These are phyloP conservation scores for Echeveria elegans DNA, from an alignment of 164 flowering plant species.

Conservation along the genomic window DNA sequence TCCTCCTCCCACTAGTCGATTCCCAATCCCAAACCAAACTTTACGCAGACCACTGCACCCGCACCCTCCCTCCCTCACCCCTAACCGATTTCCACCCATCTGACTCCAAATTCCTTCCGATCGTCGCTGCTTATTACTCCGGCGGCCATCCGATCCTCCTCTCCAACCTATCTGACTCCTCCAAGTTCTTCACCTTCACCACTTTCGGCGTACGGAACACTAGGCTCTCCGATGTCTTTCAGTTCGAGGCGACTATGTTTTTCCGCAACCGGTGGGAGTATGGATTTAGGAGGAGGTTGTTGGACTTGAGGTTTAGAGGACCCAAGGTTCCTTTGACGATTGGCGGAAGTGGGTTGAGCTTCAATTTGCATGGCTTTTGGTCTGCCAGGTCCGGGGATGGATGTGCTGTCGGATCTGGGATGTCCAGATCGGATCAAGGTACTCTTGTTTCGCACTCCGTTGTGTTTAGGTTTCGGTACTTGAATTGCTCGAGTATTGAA, in stretches of 20 bases:
- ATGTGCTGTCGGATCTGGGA: conserved; percentile 31
- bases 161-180: neutral
- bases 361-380: conserved; percentile 29
- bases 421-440: conserved; percentile 8
- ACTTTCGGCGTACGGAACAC: conserved; percentile 5
- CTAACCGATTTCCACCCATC: conserved; percentile 2
- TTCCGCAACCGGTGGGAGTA: neutral
- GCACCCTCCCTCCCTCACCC: neutral
- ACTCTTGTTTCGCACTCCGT: conserved; percentile 9
- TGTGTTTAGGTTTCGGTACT: conserved; percentile 26
- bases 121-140: neutral
- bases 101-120: neutral
- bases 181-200: neutral
- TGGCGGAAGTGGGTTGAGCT: neutral
- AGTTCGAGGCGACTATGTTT: conserved; percentile 1
- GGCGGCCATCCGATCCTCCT: conserved; percentile 2
- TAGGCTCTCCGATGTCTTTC: neutral
- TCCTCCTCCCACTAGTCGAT: no score
- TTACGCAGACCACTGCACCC: conserved; percentile 9
- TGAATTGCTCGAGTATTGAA: conserved; percentile 12
- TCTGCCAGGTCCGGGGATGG: no score
- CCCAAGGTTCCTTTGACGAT: conserved; percentile 10
- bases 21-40: no score
- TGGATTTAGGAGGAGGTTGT: neutral
- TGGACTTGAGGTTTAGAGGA: conserved; percentile 8